A percentile compares a stretch with the other conserved stretches of the same genome.
Evolutionary conservation across 768 basidiomycete species (phyloP).

Genomic region (Leccinum boreale): DNA sequence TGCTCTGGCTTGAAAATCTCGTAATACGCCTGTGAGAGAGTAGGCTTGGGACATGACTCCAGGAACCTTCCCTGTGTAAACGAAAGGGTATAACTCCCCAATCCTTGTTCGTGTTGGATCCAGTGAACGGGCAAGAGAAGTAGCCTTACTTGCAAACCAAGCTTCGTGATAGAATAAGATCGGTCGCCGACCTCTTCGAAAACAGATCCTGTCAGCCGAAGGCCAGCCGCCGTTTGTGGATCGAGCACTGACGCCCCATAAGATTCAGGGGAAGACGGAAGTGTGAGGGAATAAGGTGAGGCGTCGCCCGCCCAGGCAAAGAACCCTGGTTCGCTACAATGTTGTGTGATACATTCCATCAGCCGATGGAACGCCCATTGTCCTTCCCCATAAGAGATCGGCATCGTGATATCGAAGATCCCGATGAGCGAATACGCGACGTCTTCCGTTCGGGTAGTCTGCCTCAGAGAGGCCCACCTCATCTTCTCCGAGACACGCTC

Average conservation of each 20-base stretch:
- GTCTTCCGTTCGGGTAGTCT: conserved; percentile 11
- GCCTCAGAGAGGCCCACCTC: conserved; percentile 11
- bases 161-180: conserved; percentile 16
- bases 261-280: conserved; percentile 9
- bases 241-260: conserved; percentile 4
- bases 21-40: conserved; percentile 13
- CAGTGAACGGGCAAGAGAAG: conserved; percentile 11
- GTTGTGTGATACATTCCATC: conserved; percentile 5
- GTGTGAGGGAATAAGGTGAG: conserved; percentile 5
- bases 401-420: conserved; percentile 15
- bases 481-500: conserved; percentile 12
- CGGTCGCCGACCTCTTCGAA: conserved; percentile 14
- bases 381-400: conserved; percentile 15
- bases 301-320: conserved; percentile 16
- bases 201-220: conserved; percentile 12
- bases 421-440: conserved; percentile 11
- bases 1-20: conserved; percentile 14
- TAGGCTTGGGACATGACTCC: conserved; percentile 6
- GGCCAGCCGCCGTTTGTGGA: background rate
- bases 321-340: conserved; percentile 10
- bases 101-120: background rate
- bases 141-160: conserved; percentile 9
- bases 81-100: conserved; percentile 11
- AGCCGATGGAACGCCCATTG: conserved; percentile 13
- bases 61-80: conserved; percentile 10